Conservation (phyloP, 169 alveolate genomes). For the Besnoitia besnoiti region DNA sequence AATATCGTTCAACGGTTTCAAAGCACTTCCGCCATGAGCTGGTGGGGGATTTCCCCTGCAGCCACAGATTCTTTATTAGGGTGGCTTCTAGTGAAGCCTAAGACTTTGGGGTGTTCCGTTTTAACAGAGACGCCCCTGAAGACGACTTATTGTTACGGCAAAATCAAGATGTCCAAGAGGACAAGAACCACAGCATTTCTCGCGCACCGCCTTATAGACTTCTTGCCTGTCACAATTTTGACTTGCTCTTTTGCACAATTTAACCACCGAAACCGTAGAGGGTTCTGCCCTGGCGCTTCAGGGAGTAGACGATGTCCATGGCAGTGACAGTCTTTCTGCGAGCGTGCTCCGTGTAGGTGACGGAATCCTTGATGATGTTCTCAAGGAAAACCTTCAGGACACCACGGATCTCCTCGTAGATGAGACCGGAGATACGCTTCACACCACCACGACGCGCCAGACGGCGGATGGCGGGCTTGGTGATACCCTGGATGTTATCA, state of each 20-base stretch:
- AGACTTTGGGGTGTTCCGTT: not conserved
- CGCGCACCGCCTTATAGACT: not conserved
- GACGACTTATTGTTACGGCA: not conserved
- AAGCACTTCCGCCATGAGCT: too few species aligned
- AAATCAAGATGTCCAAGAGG: not conserved
- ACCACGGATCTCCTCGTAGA: conserved; percentile 99
- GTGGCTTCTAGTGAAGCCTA: conserved; percentile 72
- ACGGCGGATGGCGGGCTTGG: conserved; percentile 99
- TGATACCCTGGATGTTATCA: conserved; percentile 98
- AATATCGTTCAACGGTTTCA: too few species aligned
- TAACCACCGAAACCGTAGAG: conserved; percentile 99
- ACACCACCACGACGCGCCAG: conserved; percentile 99
- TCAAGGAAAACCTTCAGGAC: conserved; percentile 98
- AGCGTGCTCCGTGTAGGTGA: conserved; percentile 99
- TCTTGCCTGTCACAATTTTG: not conserved
- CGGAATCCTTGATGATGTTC: conserved; percentile 98
- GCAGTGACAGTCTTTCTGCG: conserved; percentile 99
- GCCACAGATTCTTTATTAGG: too few species aligned
- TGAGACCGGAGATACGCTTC: conserved; percentile 98
- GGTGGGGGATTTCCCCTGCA: too few species aligned
- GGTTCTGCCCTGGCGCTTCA: conserved; percentile 99
- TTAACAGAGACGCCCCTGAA: not conserved
- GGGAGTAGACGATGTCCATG: conserved; percentile 98
- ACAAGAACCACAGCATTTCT: not conserved
- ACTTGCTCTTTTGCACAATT: conserved; percentile 44